A percentile compares a stretch with the other conserved stretches of the same genome.
These are phyloP conservation scores for Amanita thiersii DNA, from an alignment of 768 basidiomycete species.

Conservation along the genomic window DNA sequence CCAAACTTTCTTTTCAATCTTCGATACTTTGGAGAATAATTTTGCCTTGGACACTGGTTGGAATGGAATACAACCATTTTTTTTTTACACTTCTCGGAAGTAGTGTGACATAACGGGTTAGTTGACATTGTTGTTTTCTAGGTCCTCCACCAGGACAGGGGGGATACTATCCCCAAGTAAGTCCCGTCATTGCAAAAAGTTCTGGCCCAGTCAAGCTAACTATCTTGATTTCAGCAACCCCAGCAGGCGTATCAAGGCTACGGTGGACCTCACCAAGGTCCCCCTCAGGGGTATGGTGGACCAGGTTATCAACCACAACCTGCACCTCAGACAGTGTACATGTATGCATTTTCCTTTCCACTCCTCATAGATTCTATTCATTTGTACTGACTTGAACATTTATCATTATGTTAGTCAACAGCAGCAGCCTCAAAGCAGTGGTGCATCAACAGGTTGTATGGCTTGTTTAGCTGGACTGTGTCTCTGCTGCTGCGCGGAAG, in stretches of 20 bases:
- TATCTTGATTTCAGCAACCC: constrained; percentile 42
- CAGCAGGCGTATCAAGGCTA: constrained; percentile 57
- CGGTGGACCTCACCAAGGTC: constrained; percentile 28
- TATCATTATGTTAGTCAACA: constrained; percentile 32
- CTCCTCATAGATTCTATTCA: not conserved
- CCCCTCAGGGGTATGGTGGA: constrained; percentile 32
- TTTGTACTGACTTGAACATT: constrained; percentile 1
- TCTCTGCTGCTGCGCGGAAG: constrained; percentile 70
- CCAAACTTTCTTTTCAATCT: constrained; percentile 5
- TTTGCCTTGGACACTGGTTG: no score
- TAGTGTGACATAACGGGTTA: no score
- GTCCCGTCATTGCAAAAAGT: constrained; percentile 3
- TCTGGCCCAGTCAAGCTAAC: constrained; percentile 1
- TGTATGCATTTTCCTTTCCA: constrained; percentile 39
- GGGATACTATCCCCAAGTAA: constrained; percentile 58
- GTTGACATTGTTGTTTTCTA: constrained; percentile 15
- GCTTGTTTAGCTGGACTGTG: constrained; percentile 61
- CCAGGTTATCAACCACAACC: constrained; percentile 48
- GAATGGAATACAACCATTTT: no score
- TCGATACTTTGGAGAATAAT: no score
- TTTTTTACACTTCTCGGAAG: no score
- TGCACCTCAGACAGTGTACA: constrained; percentile 71
- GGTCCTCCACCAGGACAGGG: constrained; percentile 55
- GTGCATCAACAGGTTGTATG: constrained; percentile 34
- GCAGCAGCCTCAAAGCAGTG: constrained; percentile 36